Evolutionary conservation across 306 rosid genomes (phyloP).

Genomic region (Corylus avellana): DNA sequence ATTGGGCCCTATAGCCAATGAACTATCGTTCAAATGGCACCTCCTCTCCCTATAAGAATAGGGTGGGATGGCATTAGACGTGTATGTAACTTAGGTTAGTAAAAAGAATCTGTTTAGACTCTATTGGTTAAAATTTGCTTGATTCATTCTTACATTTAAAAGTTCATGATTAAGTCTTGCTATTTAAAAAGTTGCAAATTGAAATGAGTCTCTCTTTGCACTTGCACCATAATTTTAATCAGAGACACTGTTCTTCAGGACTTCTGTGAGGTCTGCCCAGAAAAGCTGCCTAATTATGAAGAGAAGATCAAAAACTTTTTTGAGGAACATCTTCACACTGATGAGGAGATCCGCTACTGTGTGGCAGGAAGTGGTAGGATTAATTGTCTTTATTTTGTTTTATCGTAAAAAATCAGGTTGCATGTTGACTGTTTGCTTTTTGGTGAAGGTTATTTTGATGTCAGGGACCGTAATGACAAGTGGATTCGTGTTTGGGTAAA

Average conservation of each 20-base stretch:
- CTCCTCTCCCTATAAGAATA: neutral
- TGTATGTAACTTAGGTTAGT: neutral
- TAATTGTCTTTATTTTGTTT: constrained; percentile 21
- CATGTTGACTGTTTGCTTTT: constrained; percentile 28
- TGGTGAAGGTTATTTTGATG: constrained; percentile 90
- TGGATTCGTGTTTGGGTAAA: constrained; percentile 96
- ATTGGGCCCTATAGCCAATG: neutral
- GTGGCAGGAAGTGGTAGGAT: constrained; percentile 89
- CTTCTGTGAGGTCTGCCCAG: constrained; percentile 91
- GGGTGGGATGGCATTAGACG: neutral
- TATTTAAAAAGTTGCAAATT: neutral
- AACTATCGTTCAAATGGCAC: neutral
- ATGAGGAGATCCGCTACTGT: constrained; percentile 91
- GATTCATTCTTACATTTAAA: neutral
- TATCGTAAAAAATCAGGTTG: neutral
- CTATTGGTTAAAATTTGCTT: neutral
- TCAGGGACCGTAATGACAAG: constrained; percentile 72
- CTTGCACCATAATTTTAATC: constrained; percentile 17
- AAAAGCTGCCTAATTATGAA: constrained; percentile 92
- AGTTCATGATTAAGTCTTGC: neutral
- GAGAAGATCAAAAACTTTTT: constrained; percentile 85
- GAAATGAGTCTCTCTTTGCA: constrained; percentile 2
- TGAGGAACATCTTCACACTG: constrained; percentile 95
- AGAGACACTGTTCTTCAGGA: constrained; percentile 53
- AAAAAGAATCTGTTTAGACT: neutral